Evolutionary conservation across 345 rosid species (phyloP), one percentile per base, ranked within the genome.

Genomic region (Pseudoturritis turrita): DNA sequence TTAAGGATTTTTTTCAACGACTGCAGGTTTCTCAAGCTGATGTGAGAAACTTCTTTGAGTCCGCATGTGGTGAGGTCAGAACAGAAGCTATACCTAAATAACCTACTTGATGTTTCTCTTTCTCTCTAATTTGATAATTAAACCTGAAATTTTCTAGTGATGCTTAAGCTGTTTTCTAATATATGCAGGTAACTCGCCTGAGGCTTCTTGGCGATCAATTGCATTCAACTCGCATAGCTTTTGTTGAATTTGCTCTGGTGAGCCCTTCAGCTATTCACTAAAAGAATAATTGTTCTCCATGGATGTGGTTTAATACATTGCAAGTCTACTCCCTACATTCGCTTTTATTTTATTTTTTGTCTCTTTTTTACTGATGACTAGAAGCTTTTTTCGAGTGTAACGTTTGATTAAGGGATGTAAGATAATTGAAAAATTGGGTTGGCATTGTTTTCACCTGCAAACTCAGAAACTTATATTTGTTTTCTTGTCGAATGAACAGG

Each of bases 201-300:
- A 89, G 95, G 87, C 87, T 92, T 70, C 81, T 88, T 65, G 96
- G 98, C 11, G 96, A 89, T 79, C 81, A 88, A 14, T 78, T 85
- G 73, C 98, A 92, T 80, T 89, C 96, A 39, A 89, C 87, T 73
- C 89, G 92, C 71, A 92, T 88, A 76, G 95, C 91, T 60, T 92
- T 92, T 74, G 91, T 89, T 68, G 98, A 92, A 78, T 92, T 92
- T 78, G 87, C 89, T 22, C 72, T 73, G 92, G 98, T 92, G 79
- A 84, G 85, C 54, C 70, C 40, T 51, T 74, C 6, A 25, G 39
- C 21, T 18, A 52, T 21, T 31, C 18, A 46, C 31, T 26, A 17
- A n/a, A 10, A 29, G 29, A 18, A 40, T 23, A 40, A 33, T 14
- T 21, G 36, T 25, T 52, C 40, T 47, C 49, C 22, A 22, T 31